These are phyloP conservation scores for Saksenaea vasiformis DNA, from an alignment of 371 early-diverging fungal species.

Conservation along the genomic window DNA sequence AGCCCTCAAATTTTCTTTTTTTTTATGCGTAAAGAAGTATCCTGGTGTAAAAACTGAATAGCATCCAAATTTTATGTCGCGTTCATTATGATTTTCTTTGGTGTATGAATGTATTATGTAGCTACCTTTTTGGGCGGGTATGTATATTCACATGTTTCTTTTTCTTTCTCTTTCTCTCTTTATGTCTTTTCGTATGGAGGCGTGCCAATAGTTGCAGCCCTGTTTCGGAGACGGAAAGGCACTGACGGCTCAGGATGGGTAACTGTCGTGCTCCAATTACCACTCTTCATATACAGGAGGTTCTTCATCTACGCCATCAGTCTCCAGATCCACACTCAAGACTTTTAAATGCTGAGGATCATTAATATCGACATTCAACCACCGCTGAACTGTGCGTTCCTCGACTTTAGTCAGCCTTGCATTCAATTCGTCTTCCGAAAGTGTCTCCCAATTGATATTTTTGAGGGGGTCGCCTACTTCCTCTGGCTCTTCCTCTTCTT, in stretches of 20 bases:
- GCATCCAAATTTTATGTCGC: no score
- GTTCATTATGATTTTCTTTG: no score
- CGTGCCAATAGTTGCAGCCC: no score
- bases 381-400: slow-evolving; percentile 35
- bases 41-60: no score
- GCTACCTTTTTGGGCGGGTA: no score
- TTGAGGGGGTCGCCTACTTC: slow-evolving; percentile 30
- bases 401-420: slow-evolving; percentile 31
- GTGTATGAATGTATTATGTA: no score
- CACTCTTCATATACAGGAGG: background rate
- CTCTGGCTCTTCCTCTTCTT: slow-evolving; percentile 29
- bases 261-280: background rate
- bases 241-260: background rate
- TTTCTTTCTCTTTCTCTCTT: no score
- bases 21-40: no score
- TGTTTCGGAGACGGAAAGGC: background rate
- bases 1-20: no score
- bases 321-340: slow-evolving; percentile 11
- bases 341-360: slow-evolving; percentile 44
- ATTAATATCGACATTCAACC: slow-evolving; percentile 38
- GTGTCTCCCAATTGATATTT: slow-evolving; percentile 38
- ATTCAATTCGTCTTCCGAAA: slow-evolving; percentile 44
- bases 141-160: no score
- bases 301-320: background rate
- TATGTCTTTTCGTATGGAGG: no score